Base-by-base conservation (phyloP, 164 flowering plant species). In the Buxus sempervirens region DNA sequence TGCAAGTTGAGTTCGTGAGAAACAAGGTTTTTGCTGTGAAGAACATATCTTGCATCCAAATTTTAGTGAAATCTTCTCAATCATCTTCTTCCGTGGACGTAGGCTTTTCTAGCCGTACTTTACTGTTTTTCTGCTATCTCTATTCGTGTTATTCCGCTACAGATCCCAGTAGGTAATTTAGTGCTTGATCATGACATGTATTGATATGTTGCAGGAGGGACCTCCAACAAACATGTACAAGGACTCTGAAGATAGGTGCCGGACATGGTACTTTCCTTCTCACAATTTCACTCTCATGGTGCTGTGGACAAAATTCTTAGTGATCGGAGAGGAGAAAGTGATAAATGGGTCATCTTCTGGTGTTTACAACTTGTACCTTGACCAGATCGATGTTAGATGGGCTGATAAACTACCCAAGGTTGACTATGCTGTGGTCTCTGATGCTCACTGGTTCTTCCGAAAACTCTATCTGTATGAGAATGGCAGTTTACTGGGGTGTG, bases 221-320 rank as follows among this genome's bases (percentile, higher is more conserved):
- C 61, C 67, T 54, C 82, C 84, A 5, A 28, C 5, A 56, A 68
- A 72, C 36, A 54, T 64, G 15, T 86, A 81, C 82, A 85, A 83
- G 36, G 93, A 87, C 51, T 62, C 78, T 12, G 84, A 84, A 25
- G 82, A 84, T 68, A 74, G 77, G 54, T 84, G 79, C 63, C 72
- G 80, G 41, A 84, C 77, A 65, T 91, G 91, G 91, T 78, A 76
- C 65, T 89, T 91, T 49, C 87, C 85, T 0, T 63, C 78, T 10
- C 75, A 86, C 61, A 80, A 86, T 76, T 89, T 91, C 83, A 88
- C 92, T 3, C 82, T 91, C 60, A 73, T 81, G 49, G 82, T 78
- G 12, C 58, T 85, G 25, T 90, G 93, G 92, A 66, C 83, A 38
- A 72, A 65, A 54, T 77, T 75, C 74, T 60, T 83, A 5, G 82